Evolutionary conservation across 1,284 basidiomycete genomes (phyloP).

Genomic region (Papiliotrema flavescens): DNA sequence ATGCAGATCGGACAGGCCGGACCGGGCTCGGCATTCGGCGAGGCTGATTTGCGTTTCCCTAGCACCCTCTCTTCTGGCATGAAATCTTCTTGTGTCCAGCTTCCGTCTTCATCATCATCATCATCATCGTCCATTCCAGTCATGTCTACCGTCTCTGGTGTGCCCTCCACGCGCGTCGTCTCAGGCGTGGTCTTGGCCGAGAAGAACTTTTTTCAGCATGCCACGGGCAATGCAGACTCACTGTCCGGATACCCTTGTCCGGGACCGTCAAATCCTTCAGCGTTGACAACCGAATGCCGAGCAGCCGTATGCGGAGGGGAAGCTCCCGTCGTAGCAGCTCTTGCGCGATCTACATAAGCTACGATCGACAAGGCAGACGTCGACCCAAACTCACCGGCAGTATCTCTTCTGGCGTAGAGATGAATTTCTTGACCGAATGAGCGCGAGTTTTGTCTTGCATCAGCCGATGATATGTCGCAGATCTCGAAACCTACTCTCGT

Average conservation of each 20-base stretch:
- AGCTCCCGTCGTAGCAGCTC: conserved; percentile 75
- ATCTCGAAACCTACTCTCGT: conserved; percentile 33
- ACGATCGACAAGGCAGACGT: conserved; percentile 25
- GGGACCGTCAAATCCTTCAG: conserved; percentile 64
- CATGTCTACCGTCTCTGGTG: neutral
- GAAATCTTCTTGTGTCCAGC: conserved; percentile 5
- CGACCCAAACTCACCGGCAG: conserved; percentile 55
- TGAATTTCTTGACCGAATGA: conserved; percentile 69
- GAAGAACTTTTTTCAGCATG: conserved; percentile 27
- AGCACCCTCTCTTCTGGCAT: conserved; percentile 1
- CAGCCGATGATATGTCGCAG: conserved; percentile 2
- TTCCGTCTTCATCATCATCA: neutral
- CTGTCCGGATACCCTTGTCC: conserved; percentile 39
- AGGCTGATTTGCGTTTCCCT: neutral
- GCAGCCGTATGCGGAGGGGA: conserved; percentile 70
- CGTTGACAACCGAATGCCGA: conserved; percentile 78
- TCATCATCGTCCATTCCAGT: neutral
- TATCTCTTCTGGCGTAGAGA: conserved; percentile 72
- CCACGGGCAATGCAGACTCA: conserved; percentile 9
- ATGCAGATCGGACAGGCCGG: conserved; percentile 43
- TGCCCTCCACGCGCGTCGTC: neutral
- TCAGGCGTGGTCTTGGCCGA: conserved; percentile 14
- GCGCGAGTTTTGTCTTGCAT: conserved; percentile 71
- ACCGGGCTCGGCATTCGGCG: conserved; percentile 7
- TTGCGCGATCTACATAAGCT: conserved; percentile 61